Evolutionary conservation across 2,329 filamentous ascomycete genomes (phyloP), one percentile per base, ranked within the genome.

Genomic region (Monosporascus ibericus): DNA sequence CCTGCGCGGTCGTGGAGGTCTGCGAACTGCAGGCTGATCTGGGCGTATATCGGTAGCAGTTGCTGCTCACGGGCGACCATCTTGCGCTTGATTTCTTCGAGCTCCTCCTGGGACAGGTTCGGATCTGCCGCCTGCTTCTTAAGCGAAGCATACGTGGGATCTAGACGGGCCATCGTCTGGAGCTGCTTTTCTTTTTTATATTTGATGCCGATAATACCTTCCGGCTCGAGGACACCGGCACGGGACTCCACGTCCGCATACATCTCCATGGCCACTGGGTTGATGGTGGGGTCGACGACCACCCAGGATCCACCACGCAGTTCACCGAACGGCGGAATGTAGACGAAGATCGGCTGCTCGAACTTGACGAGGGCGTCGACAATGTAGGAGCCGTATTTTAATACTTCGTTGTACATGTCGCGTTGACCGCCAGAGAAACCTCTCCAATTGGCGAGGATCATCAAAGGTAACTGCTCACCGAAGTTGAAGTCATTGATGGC

Each of bases 361-460:
- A 90, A 99, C 76, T 96, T 95, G 79, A 96, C 91, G 47, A 99
- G 86, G 51, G 92, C 92, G 67, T 99, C 94, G 62, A 99, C 94
- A 68, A 99, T 99, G 81, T 94, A 97, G 18, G 92, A 96, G 68
- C 94, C 94, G 68, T 99, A 99, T 80, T 99, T 99, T 73, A 99
- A 85, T 17, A 99, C 94, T 76, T 99, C 94, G 77, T 97, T 96
- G 85, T 95, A 99, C 94, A 99, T 99, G 75, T 99, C 94, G 63
- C 92, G 90, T 76, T 99, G 94, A 60, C 94, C 94, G 78, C 94
- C 94, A 62, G 94, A 99, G 90, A 99, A 99, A 79, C 94, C 94
- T 85, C 94, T 87, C 94, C 94, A 99, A 82, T 99, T 99, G 75
- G 94, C 94, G 59, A 99, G 85, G 69, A 99, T 99, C 91, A 99